phyloP scores from a whole-genome alignment of 495 filamentous ascomycete species.

The Lasiosphaeris hirsuta region DNA sequence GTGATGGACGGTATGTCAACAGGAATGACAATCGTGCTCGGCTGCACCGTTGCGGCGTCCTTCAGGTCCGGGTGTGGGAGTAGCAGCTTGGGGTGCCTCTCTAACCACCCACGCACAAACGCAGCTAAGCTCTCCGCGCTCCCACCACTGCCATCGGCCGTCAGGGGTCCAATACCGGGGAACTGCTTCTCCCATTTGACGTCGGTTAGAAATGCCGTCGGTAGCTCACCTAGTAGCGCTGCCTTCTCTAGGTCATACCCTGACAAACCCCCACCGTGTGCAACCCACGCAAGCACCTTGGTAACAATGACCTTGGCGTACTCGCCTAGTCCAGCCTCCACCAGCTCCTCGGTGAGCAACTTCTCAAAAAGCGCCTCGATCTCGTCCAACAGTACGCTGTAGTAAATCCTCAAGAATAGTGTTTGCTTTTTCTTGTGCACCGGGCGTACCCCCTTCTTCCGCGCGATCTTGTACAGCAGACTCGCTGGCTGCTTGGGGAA shows the following conservation, averaged over 20 bases:
- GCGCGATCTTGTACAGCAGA: slow-evolving; percentile 74
- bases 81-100: slow-evolving; percentile 31
- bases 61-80: slow-evolving; percentile 18
- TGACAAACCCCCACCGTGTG: slow-evolving; percentile 49
- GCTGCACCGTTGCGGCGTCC: slow-evolving; percentile 12
- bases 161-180: slow-evolving; percentile 36
- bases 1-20: slow-evolving; percentile 85
- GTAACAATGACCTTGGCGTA: slow-evolving; percentile 48
- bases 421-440: slow-evolving; percentile 43
- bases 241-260: slow-evolving; percentile 59
- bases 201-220: slow-evolving; percentile 37
- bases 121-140: slow-evolving; percentile 25
- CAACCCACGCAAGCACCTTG: slow-evolving; percentile 42
- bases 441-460: slow-evolving; percentile 32
- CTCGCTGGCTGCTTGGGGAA: slow-evolving; percentile 80
- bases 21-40: slow-evolving; percentile 59
- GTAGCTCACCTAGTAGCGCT: slow-evolving; percentile 49
- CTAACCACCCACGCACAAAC: slow-evolving; percentile 41
- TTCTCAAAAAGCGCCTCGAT: slow-evolving; percentile 45
- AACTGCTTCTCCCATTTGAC: slow-evolving; percentile 43
- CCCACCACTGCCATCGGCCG: slow-evolving; percentile 20
- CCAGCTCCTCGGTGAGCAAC: slow-evolving; percentile 37
- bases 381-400: slow-evolving; percentile 74
- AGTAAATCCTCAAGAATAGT: slow-evolving; percentile 70
- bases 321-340: slow-evolving; percentile 36